Evolutionary conservation across 83 land plant genomes (phyloP), one percentile per base, ranked within the genome.

Genomic region (Thuja plicata): DNA sequence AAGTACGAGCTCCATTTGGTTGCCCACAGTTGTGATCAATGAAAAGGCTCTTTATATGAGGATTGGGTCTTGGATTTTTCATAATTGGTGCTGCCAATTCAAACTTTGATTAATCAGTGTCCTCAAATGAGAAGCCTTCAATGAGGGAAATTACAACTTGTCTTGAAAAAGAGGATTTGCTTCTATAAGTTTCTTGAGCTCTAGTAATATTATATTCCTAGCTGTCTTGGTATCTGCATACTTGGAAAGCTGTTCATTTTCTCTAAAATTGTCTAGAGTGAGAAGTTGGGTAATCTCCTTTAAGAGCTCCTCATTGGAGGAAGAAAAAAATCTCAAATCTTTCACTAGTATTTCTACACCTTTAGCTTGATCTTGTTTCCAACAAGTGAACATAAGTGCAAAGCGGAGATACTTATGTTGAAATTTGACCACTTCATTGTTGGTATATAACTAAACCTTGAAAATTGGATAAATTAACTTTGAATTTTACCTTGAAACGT

Each of bases 161-260:
- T 98, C 99, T 52, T 97, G 95, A 91, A 98, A 97, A 15, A 98
- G 91, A 46, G 99, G 99, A 88, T 98, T 97, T 73, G 99, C 99
- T 88, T 98, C 99, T 88, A 98, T 97, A 82, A 98, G 92, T 91
- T 98, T 97, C 89, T 98, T 98, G 8, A 98, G 91, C 91, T 98
- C 99, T 87, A 94, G 91, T 79, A 98, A 94, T 99, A 98, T 98
- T 86, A 95, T 98, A 37, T 93, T 87, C 88, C 99, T 93, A 40
- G 99, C 99, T 80, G 99, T 95, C 88, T 98, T 97, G 24, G 99
- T 98, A 89, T 98, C 99, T 55, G 97, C 99, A 91, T 97, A 98
- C 84, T 98, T 98, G 9, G 99, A 98, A 48, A 98, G 92, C 87
- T 97, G 99, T 86, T 98, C 99, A 88, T 98, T 97, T 62, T 98